Evolutionary conservation across 2,329 filamentous ascomycete species (phyloP), one percentile per base, ranked within the genome.

Genomic region (Trichoderma guizhouense): DNA sequence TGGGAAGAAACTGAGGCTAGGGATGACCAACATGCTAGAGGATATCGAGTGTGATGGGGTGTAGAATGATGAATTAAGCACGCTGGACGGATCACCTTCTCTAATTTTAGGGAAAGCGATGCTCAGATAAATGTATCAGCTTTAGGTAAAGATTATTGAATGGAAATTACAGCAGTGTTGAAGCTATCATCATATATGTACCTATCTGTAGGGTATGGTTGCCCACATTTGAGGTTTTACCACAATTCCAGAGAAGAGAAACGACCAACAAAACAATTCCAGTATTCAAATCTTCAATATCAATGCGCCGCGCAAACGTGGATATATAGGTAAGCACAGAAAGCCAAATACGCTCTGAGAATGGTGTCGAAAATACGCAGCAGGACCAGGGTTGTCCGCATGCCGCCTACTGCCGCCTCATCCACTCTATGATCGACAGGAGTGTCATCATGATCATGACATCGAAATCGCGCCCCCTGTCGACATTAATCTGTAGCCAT

Each of bases 401-500:
- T 58, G 39, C 12, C 24, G 18, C 4, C n/a, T 58, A 69, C 14
- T 62, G 57, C 39, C 73, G 71, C n/a, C 73, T 69, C 15, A 63
- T 60, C 62, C 70, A 71, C 47, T 75, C 75, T 55, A 72, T 72
- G 43, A 76, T 60, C 2, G 72, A 66, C 53, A 76, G 28, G 5
- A 65, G 69, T 2, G 75, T 73, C 21, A 74, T 63, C 34, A 74
- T 71, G 4, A 67, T 72, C 72, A 75, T 67, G 39, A 69, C 36
- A 32, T 76, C 74, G 69, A 76, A 75, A 3, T 71, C 61, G 21
- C 61, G 60, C 1, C 73, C 74, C 11, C 63, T 34, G 12, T 74
- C 63, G 7, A 71, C 73, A 18, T 75, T 64, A n/a, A 75, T 72
- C 64, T 75, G 72, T 51, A 76, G 61, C 26, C 60, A 62, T 51